Evolutionary conservation across 805 yeast species (phyloP), one percentile per base, ranked within the genome.

Genomic region (Yueomyces sinensis): DNA sequence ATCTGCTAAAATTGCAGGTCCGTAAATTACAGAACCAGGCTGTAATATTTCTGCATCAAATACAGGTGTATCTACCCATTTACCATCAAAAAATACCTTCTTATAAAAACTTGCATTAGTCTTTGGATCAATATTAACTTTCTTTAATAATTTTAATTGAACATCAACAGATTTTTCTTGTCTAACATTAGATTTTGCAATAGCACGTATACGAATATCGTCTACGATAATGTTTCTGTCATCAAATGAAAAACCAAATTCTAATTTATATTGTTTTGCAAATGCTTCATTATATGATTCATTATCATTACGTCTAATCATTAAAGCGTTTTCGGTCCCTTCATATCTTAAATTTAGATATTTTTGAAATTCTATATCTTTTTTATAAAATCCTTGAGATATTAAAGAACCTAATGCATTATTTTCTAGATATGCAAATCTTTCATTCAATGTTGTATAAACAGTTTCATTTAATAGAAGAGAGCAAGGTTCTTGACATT

Each of bases 321-420:
- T 79, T 41, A 87, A 59, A 29, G 80, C 76, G 3, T 95, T 80
- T 49, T 87, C 95, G n/a, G 94, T 79, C 7, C 95, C 95, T 41
- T 73, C 73, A 50, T 82, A 87, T 48, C 93, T 68, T 65, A 86
- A 61, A 50, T 86, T 86, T 41, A 86, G 59, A 44, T 69, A 82
- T 30, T 70, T 69, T 47, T 84, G 93, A 36, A 67, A 63, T 18
- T 47, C 52, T 17, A 82, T 66, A 11, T 11, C 28, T 4, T 57
- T 53, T 4, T 54, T 54, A 0, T 44, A 29, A 42, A 76, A 71
- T 0, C 82, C 82, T 54, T 84, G 94, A 1, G 49, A 42, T 2
- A 33, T 36, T 27, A 71, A 62, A 30, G 66, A 59, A 4, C 38
- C 43, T 0, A 55, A 43, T 0, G 82, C 76, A 15, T 59, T 59